Conservation (phyloP, 176 grass and related monocot species). For the Cocos nucifera region DNA sequence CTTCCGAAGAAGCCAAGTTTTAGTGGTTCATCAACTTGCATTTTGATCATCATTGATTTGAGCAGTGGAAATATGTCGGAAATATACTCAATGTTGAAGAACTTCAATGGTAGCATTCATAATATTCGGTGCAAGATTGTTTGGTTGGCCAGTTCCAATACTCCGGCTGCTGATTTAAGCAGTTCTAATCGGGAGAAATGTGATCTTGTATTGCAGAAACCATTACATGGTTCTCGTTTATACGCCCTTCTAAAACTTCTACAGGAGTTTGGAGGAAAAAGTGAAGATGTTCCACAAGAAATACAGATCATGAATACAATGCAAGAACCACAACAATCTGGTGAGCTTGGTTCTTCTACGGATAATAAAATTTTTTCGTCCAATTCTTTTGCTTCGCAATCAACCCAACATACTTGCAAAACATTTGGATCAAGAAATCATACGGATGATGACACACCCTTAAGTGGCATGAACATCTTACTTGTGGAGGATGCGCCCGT, state of each 20-base stretch:
- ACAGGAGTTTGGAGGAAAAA: conserved; percentile 19
- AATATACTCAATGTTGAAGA: conserved; percentile 13
- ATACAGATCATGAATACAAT: not conserved
- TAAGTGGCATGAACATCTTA: conserved; percentile 42
- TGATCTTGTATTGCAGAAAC: conserved; percentile 48
- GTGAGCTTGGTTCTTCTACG: no score
- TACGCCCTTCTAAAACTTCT: conserved; percentile 22
- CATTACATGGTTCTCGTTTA: conserved; percentile 58
- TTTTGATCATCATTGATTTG: conserved; percentile 46
- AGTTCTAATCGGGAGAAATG: conserved; percentile 22
- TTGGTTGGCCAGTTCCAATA: conserved; percentile 37
- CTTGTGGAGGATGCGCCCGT: conserved; percentile 45
- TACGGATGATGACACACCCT: conserved; percentile 26
- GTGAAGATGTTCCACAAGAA: not conserved
- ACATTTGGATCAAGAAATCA: no score
- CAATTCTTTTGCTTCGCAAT: no score
- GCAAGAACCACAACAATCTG: no score
- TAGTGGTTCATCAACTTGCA: conserved; percentile 6
- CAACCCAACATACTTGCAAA: no score
- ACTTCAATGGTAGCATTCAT: conserved; percentile 11
- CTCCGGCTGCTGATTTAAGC: conserved; percentile 17
- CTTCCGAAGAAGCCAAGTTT: not conserved
- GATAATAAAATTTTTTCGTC: no score
- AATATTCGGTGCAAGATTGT: conserved; percentile 37
- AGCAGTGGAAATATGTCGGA: conserved; percentile 9